These are phyloP conservation scores for Diplodia mutila DNA, from an alignment of 2,329 filamentous ascomycete species.

Conservation along the genomic window DNA sequence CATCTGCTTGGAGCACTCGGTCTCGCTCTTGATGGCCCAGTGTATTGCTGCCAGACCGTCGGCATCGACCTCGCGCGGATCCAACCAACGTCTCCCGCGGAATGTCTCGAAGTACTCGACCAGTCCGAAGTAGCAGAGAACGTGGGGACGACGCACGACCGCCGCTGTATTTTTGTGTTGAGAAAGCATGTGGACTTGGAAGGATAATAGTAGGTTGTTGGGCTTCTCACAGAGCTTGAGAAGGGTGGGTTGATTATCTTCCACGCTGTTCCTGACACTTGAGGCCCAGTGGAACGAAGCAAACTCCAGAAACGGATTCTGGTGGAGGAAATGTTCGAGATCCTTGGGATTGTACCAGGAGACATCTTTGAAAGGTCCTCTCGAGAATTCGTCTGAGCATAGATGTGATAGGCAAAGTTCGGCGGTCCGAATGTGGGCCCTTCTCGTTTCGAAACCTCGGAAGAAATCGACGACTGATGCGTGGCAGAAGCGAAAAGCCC, in stretches of 20 bases:
- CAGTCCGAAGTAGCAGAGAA: not conserved
- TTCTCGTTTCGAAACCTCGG: not conserved
- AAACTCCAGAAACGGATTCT: not conserved
- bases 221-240: not conserved
- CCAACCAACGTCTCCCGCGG: not conserved
- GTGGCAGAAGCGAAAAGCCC: not conserved
- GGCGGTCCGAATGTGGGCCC: not conserved
- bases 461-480: not conserved
- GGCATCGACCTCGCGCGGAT: not conserved
- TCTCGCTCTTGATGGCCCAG: not conserved
- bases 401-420: not conserved
- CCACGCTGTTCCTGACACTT: not conserved
- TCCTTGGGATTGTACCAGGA: not conserved
- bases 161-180: not conserved
- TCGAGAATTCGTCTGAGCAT: not conserved
- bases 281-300: not conserved
- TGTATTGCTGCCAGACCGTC: not conserved
- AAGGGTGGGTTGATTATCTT: not conserved
- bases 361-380: not conserved
- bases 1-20: not conserved
- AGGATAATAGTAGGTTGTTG: not conserved
- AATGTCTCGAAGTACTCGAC: not conserved
- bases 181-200: not conserved
- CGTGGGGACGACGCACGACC: not conserved
- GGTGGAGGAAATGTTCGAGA: not conserved